Base-by-base conservation (phyloP, 345 rosid species). In the Ricinus communis region DNA sequence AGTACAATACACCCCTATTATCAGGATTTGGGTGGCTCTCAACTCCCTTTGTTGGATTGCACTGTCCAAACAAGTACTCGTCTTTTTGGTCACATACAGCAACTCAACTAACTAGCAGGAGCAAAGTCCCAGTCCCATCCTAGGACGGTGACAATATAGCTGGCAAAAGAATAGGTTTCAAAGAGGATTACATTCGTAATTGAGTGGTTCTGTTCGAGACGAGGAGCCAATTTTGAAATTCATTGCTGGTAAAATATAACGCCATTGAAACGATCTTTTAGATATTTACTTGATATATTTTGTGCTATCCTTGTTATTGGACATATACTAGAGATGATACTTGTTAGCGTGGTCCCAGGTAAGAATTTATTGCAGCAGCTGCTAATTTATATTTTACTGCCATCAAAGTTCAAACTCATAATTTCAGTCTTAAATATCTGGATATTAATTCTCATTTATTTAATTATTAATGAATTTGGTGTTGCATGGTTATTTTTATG, bases 1-100 rank as follows among this genome's bases (percentile, higher is more conserved):
- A 45, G 72, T 25, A 14, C 63, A 57, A 11, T 8, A 61, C 10
- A 18, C 11, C 22, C 73, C 40, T 58, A 38, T 73, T 71, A 54
- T 62, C 72, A 19, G 66, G 43, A 49, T n/a, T n/a, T 68, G 85
- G 45, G 79, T 75, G 81, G 82, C 66, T 77, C 61, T 55, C 28
- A 70, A 70, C 67, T 52, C 63, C 55, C 55, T 43, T 14, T 55
- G 27, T 31, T 40, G 49, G 68, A 61, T 21, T 28, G 40, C 21
- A n/a, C 49, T 71, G 60, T 70, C 56, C 53, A 19, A 74, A 51
- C 63, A 52, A 61, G 75, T 74, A 74, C 79, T 65, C 25, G 77
- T 84, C 78, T 69, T 74, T 57, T 65, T 45, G 74, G 43, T 69
- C 33, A 52, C 63, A 22, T 25, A 5, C 21, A 10, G 51, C 45